phyloP scores from a whole-genome alignment of 345 rosid species.

The Eucalyptus curtisii region DNA sequence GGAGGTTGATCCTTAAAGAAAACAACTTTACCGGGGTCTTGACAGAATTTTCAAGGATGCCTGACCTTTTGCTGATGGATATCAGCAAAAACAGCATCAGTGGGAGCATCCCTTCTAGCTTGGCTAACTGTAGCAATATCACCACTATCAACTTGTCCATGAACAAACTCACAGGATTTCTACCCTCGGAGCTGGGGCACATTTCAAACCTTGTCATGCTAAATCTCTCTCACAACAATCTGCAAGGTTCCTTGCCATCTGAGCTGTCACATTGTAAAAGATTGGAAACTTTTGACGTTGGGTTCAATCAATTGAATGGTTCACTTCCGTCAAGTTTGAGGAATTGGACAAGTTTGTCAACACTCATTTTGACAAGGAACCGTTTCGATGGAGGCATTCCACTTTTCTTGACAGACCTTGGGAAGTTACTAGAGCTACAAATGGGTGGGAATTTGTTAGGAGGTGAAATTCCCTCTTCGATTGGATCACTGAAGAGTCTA shows the following conservation, averaged over 20 bases:
- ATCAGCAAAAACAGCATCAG: constrained; percentile 42
- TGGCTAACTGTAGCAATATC: constrained; percentile 38
- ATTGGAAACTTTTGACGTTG: constrained; percentile 37
- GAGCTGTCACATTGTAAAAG: constrained; percentile 36
- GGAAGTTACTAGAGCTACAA: constrained; percentile 31
- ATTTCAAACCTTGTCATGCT: constrained; percentile 24
- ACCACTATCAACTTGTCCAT: constrained; percentile 36
- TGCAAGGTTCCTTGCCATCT: constrained; percentile 54
- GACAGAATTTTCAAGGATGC: constrained; percentile 41
- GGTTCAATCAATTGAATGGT: constrained; percentile 54
- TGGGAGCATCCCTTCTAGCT: constrained; percentile 49
- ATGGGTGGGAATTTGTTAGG: constrained; percentile 54
- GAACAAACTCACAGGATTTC: constrained; percentile 42
- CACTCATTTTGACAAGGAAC: constrained; percentile 46
- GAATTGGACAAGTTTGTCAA: constrained; percentile 34
- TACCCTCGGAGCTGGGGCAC: constrained; percentile 51
- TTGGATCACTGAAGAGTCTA: constrained; percentile 35
- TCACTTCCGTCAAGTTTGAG: constrained; percentile 34
- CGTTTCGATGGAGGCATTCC: constrained; percentile 63
- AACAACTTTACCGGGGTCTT: constrained; percentile 44
- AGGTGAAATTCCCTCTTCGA: constrained; percentile 53
- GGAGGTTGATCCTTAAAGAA: constrained; percentile 47
- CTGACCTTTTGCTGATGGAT: constrained; percentile 31
- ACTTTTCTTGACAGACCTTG: constrained; percentile 30
- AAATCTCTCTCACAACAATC: constrained; percentile 45